phyloP scores from a whole-genome alignment of 257 asterid genomes.

The Fraxinus excelsior region DNA sequence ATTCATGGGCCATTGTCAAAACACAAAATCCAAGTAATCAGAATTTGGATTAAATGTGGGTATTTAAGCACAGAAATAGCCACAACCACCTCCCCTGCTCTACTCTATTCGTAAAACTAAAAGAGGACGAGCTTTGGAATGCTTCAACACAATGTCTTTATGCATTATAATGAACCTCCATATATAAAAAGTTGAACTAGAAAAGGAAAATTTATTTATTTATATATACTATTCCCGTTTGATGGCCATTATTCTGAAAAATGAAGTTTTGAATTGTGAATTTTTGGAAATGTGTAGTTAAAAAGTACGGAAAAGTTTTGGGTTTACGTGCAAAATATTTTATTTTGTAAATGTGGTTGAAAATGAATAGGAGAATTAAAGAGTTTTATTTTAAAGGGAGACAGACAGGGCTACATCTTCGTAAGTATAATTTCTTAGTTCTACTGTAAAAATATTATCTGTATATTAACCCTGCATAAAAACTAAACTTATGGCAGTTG shows the following conservation, averaged over 20 bases:
- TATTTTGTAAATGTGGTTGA: too few species aligned
- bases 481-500: not conserved
- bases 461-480: not conserved
- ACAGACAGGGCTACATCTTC: too few species aligned
- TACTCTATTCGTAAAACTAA: not conserved
- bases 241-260: too few species aligned
- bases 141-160: not conserved
- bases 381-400: too few species aligned
- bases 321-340: too few species aligned
- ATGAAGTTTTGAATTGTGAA: too few species aligned
- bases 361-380: too few species aligned
- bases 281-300: too few species aligned
- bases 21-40: not conserved
- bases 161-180: not conserved
- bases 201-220: not conserved
- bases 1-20: not conserved
- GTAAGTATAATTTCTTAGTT: too few species aligned
- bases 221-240: not conserved
- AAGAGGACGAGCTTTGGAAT: not conserved
- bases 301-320: too few species aligned
- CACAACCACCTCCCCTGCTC: not conserved
- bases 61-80: not conserved
- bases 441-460: not conserved
- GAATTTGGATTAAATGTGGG: not conserved
- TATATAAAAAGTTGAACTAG: not conserved